Evolutionary conservation across 2,329 filamentous ascomycete genomes (phyloP).

Genomic region (Plenodomus biglobosus): DNA sequence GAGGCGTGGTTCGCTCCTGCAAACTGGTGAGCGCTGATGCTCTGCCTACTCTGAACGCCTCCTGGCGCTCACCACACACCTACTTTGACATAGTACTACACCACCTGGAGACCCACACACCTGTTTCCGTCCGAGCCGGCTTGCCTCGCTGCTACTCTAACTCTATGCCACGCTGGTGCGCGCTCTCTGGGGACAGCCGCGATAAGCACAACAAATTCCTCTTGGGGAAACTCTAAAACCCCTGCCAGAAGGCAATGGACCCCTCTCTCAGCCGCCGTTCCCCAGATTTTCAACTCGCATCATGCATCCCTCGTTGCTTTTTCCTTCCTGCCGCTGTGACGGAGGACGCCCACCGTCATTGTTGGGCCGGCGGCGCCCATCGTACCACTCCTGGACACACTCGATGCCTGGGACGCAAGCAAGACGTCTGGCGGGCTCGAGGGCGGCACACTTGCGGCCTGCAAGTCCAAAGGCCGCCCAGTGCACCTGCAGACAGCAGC

Average conservation of each 20-base stretch:
- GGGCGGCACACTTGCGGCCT: neutral
- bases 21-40: neutral
- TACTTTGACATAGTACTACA: too few relatives aligned
- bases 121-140: slow-evolving; percentile 12
- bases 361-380: neutral
- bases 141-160: too few relatives aligned
- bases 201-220: slow-evolving; percentile 19
- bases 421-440: neutral
- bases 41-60: slow-evolving; percentile 1
- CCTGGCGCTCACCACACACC: too few relatives aligned
- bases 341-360: neutral
- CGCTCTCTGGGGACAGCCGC: slow-evolving; percentile 18
- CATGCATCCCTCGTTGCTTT: slow-evolving; percentile 19
- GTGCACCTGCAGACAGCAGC: slow-evolving; percentile 11
- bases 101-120: neutral
- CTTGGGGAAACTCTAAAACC: slow-evolving; percentile 9
- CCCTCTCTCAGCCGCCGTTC: slow-evolving; percentile 23
- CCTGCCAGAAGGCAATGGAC: too few relatives aligned
- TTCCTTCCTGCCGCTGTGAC: slow-evolving; percentile 24
- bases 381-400: neutral
- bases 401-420: neutral
- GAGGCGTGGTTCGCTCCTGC: slow-evolving; percentile 4
- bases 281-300: slow-evolving; percentile 30
- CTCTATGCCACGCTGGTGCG: neutral
- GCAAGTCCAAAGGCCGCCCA: neutral